These are phyloP conservation scores for Talaromyces sp. DNA, from an alignment of 2,329 filamentous ascomycete genomes.

Conservation along the genomic window DNA sequence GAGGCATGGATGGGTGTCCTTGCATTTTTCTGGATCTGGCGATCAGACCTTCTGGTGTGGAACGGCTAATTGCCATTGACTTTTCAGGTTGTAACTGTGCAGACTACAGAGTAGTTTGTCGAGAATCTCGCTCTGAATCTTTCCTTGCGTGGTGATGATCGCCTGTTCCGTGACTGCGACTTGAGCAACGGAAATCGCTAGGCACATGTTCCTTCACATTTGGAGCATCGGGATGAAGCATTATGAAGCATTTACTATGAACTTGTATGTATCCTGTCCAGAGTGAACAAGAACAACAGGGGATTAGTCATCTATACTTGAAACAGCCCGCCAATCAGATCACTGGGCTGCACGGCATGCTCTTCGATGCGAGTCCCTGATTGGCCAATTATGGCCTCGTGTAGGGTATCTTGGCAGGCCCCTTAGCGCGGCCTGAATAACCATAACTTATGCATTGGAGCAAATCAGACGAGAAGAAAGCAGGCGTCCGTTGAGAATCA, in stretches of 20 bases:
- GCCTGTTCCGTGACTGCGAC: neutral
- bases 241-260: neutral
- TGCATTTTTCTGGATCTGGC: neutral
- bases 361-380: neutral
- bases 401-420: too few relatives aligned
- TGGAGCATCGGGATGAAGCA: neutral
- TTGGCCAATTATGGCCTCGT: too few relatives aligned
- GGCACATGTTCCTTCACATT: too few relatives aligned
- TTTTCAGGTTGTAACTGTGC: too few relatives aligned
- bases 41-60: neutral
- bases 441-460: too few relatives aligned
- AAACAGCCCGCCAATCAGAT: neutral
- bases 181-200: neutral
- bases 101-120: too few relatives aligned
- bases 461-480: too few relatives aligned
- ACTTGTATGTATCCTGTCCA: neutral
- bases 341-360: neutral
- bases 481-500: too few relatives aligned
- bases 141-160: neutral
- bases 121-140: neutral
- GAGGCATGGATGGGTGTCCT: neutral
- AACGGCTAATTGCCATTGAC: neutral
- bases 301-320: neutral
- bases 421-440: too few relatives aligned
- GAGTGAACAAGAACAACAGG: neutral